A percentile compares a stretch with the other conserved stretches of the same genome.
These are phyloP conservation scores for Arachis stenosperma DNA, from an alignment of 306 rosid species.

Conservation along the genomic window DNA sequence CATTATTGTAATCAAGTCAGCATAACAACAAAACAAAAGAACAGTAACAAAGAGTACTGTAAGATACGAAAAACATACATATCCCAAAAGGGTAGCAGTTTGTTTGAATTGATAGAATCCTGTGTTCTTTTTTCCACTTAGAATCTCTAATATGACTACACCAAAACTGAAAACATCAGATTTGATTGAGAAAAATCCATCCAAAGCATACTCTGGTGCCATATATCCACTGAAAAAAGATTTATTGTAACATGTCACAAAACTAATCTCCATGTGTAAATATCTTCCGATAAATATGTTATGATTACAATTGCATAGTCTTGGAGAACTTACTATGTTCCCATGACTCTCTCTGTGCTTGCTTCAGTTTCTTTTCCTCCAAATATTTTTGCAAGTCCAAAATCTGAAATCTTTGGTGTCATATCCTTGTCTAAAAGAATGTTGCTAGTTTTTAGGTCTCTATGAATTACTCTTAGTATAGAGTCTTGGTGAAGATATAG, in stretches of 20 bases:
- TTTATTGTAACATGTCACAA: neutral
- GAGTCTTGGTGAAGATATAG: conserved; percentile 51
- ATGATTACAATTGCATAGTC: neutral
- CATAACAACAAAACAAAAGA: neutral
- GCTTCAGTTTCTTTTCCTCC: conserved; percentile 44
- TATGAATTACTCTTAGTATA: conserved; percentile 41
- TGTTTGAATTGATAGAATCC: conserved; percentile 46
- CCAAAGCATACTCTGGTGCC: conserved; percentile 56
- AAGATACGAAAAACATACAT: conserved; percentile 41
- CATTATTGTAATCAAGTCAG: neutral
- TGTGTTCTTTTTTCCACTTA: conserved; percentile 55
- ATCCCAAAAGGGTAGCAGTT: conserved; percentile 52
- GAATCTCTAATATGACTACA: conserved; percentile 56
- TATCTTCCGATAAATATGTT: neutral
- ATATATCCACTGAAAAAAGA: conserved; percentile 51
- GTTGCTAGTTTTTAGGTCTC: conserved; percentile 48
- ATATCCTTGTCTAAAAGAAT: conserved; percentile 46
- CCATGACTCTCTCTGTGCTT: conserved; percentile 36
- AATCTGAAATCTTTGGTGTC: conserved; percentile 48
- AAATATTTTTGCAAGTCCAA: conserved; percentile 45
- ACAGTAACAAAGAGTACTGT: neutral
- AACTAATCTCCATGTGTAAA: neutral
- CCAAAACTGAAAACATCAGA: conserved; percentile 67
- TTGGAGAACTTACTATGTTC: conserved; percentile 42
- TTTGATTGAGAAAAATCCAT: conserved; percentile 55